Conservation (phyloP, 2,329 filamentous ascomycete species). For the Dryadomyces sulphureus region DNA sequence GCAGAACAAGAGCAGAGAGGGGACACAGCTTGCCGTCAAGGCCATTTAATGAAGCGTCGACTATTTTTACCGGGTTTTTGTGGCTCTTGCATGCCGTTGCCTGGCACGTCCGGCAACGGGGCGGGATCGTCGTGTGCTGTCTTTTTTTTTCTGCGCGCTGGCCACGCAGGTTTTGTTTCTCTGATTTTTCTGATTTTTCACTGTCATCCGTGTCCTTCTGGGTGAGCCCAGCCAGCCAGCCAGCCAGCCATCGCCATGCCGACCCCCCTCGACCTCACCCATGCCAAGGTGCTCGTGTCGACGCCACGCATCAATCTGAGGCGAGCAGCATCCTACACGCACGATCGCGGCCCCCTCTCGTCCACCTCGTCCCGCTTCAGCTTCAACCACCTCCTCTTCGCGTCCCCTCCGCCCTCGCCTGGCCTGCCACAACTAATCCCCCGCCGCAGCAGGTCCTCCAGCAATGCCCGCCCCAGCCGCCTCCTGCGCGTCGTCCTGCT, state of each 20-base stretch:
- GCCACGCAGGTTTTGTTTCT: conserved; percentile 5
- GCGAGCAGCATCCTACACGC: conserved; percentile 40
- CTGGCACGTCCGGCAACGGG: neutral
- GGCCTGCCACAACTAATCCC: conserved; percentile 51
- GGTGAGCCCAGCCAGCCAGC: neutral
- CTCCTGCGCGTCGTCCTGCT: conserved; percentile 42
- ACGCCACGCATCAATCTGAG: conserved; percentile 45
- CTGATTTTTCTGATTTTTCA: conserved; percentile 1
- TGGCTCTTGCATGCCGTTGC: neutral
- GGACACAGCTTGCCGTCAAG: neutral
- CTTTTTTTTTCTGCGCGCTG: conserved; percentile 1
- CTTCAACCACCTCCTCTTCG: conserved; percentile 54
- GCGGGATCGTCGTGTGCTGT: neutral
- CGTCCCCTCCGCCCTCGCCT: conserved; percentile 53
- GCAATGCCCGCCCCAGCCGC: conserved; percentile 40
- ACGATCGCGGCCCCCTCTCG: conserved; percentile 38
- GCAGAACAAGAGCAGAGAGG: neutral
- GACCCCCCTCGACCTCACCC: conserved; percentile 29
- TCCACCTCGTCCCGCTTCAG: conserved; percentile 48
- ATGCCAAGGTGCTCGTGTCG: conserved; percentile 35
- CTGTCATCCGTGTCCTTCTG: neutral
- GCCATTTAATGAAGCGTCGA: neutral
- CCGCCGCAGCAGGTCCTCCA: conserved; percentile 46
- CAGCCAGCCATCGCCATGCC: conserved; percentile 21
- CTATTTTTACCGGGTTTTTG: neutral